Percentiles rank a stretch among this genome's conserved stretches.
Conservation (phyloP, 2,329 filamentous ascomycete species). For the Talaromyces marneffei region DNA sequence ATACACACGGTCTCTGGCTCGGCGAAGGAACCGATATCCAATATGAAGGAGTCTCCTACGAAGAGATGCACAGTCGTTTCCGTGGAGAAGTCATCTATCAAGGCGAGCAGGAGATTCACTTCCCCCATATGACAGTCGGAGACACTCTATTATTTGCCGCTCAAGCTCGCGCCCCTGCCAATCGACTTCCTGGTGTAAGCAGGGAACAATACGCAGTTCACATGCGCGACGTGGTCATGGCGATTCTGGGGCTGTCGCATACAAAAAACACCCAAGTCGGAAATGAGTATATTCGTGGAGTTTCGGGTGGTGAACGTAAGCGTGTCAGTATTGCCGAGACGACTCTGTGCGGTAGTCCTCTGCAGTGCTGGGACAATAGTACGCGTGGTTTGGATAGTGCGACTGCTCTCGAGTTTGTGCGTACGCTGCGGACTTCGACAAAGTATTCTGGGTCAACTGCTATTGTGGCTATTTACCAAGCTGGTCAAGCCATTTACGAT, state of each 20-base stretch:
- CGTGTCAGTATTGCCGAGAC: conserved; percentile 57
- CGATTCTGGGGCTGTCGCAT: conserved; percentile 44
- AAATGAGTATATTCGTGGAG: conserved; percentile 55
- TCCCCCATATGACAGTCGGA: conserved; percentile 69
- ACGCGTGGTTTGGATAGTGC: conserved; percentile 49
- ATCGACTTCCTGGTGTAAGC: conserved; percentile 35
- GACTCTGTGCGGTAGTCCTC: conserved; percentile 42
- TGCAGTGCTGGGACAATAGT: conserved; percentile 47
- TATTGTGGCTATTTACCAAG: conserved; percentile 53
- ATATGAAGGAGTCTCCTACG: conserved; percentile 54
- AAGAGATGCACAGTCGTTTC: conserved; percentile 36
- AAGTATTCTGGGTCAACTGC: conserved; percentile 48
- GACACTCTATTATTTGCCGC: conserved; percentile 76
- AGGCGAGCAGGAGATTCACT: conserved; percentile 59
- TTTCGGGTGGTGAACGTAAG: conserved; percentile 57
- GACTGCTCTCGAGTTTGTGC: conserved; percentile 54
- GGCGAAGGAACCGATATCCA: conserved; percentile 66
- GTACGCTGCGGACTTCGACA: conserved; percentile 46
- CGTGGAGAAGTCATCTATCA: conserved; percentile 15
- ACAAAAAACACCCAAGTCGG: conserved; percentile 46
- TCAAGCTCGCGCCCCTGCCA: conserved; percentile 50
- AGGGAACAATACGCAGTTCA: conserved; percentile 41
- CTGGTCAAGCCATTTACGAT: conserved; percentile 45
- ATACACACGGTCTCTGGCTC: conserved; percentile 70
- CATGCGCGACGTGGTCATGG: conserved; percentile 43